Evolutionary conservation across 257 asterid genomes (phyloP), one percentile per base, ranked within the genome.

Genomic region (Nicotiana noctiflora): DNA sequence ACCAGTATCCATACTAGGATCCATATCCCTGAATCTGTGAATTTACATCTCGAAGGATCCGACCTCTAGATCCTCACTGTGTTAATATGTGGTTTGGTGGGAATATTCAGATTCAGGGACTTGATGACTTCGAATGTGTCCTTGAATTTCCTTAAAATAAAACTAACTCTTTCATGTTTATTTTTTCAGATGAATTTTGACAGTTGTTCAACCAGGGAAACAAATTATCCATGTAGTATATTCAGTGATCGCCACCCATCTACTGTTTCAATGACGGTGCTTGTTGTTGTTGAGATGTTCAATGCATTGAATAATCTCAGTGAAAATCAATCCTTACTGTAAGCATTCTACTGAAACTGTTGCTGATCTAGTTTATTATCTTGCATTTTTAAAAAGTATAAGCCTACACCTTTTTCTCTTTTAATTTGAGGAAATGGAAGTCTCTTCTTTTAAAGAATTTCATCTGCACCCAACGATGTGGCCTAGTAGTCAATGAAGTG

Each of bases 281-380:
- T 93, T 72, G 98, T 94, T 82, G 97, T 92, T 11, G 99, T 96
- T 65, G 99, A 96, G 95, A 96, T 96, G 99, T 96, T 96, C 93
- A 96, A 96, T 29, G 98, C 98, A 65, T 83, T 96, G 90, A 96
- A 96, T 90, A 96, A 94, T 87, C 98, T 96, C 81, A 96, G 98
- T 85, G 99, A 96, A 90, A 96, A 96, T 84, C 99, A 96, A 82
- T 96, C 99, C 63, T 94, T 96, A 84, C 44, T 94, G 99, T 95
- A 84, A 90, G 99, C 90, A 81, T 40, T 17, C 67, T 25, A 32
- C 40, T 32, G 29, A 70, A 79, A 63, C 85, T 83, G 76, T 21
- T 70, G 34, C 46, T 70, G 23, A 21, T 44, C 59, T 44, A n/a
- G 44, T 70, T 70, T 70, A 17, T 70, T 44, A 40, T 29, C 46